Evolutionary conservation across 495 filamentous ascomycete species (phyloP), one percentile per base, ranked within the genome.

Genomic region (Choiromyces venosus): DNA sequence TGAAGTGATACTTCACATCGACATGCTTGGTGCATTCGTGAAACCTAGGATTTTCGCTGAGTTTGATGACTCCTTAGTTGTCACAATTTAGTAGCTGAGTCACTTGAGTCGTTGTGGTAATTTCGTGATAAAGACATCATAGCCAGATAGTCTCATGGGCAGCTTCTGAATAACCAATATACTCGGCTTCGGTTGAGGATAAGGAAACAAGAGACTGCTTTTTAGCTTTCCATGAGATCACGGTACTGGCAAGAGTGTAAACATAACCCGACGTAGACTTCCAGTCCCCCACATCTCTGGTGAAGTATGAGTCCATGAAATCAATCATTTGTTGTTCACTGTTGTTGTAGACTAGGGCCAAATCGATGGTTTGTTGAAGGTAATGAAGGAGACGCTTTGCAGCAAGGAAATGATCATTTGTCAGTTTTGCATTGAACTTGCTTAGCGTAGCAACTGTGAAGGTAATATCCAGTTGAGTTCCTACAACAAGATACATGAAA

Each of bases 401-500:
- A 19, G 73, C 73, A n/a, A 35, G 4, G 3, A 71, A 29, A 40
- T 78, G 74, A 9, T 42, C 19, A n/a, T 9, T 10, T 14, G 56
- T 56, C 0, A 74, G 70, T 19, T 56, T 29, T 0, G 46, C 10
- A 36, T 52, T 66, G 37, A 66, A 74, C 12, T 71, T 66, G 44
- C 70, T 71, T 0, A 79, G 61, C 0, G 33, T 37, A 1, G 68
- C 38, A 14, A 81, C 70, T 0, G 76, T 66, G 33, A 75, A 82
- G 8, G 74, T 76, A 2, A 83, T 40, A 42, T 82, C 76, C 3
- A 72, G 76, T 14, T 80, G 68, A 2, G 78, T 82, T 6, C 71
- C 67, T 4, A 79, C 61, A 66, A 79, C 74, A 0, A 76, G 21
- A 37, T 82, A 82, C 73, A 80, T 82, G 5, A 83, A 56, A 21